Percentiles rank a stretch among this genome's conserved stretches.
Conservation (phyloP, 2,329 filamentous ascomycete genomes). For the Hypoxylon sp. region DNA sequence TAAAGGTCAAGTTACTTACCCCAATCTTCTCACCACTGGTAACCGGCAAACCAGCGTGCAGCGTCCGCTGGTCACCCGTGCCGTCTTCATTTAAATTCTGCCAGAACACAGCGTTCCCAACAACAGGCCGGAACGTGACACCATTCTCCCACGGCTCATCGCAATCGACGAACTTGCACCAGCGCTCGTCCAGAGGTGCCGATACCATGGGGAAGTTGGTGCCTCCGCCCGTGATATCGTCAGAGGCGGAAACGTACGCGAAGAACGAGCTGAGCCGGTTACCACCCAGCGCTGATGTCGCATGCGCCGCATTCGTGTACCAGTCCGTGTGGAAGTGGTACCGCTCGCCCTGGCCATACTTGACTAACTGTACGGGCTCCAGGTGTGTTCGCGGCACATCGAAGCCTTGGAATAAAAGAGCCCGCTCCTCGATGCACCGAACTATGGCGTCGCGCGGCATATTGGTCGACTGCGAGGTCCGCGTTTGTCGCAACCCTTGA, state of each 20-base stretch:
- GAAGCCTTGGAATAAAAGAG: conserved; percentile 63
- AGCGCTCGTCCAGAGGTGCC: conserved; percentile 56
- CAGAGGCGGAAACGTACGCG: conserved; percentile 60
- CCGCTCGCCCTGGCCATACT: conserved; percentile 61
- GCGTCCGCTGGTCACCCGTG: conserved; percentile 59
- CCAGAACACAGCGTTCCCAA: conserved; percentile 66
- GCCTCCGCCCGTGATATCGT: conserved; percentile 62
- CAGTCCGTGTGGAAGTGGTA: conserved; percentile 68
- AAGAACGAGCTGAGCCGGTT: conserved; percentile 65
- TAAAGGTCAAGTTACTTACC: conserved; percentile 24
- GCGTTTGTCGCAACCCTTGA: conserved; percentile 57
- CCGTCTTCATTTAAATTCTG: conserved; percentile 60
- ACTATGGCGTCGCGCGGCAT: conserved; percentile 61
- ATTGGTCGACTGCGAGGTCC: conserved; percentile 63
- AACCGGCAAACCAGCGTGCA: conserved; percentile 65
- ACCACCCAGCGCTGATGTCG: conserved; percentile 59
- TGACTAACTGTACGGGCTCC: conserved; percentile 65
- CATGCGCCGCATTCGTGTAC: conserved; percentile 60
- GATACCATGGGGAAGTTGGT: conserved; percentile 64
- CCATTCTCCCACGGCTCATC: conserved; percentile 63
- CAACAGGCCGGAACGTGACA: conserved; percentile 63
- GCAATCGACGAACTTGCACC: conserved; percentile 64
- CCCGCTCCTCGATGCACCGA: conserved; percentile 64
- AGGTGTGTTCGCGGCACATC: conserved; percentile 57
- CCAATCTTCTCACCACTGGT: conserved; percentile 64